Base-by-base conservation (phyloP, 768 basidiomycete species). In the Amanita jacksonii region DNA sequence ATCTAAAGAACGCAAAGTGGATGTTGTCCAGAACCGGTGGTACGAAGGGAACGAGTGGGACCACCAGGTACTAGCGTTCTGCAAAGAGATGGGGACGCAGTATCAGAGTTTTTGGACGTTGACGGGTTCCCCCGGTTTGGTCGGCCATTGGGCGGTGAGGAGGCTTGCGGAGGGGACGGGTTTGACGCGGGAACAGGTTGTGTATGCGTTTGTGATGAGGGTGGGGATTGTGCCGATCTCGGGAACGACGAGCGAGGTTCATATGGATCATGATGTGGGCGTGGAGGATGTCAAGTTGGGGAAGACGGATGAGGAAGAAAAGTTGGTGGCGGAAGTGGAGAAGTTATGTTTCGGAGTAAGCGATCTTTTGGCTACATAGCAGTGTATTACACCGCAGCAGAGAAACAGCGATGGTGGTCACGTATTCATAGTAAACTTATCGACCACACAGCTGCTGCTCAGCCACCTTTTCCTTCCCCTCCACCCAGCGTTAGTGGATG, bases 101-200 rank as follows among this genome's bases (percentile, higher is more conserved):
- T 90, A 89, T 52, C 85, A 90, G 83, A 88, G 51, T 19, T 90
- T 91, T 60, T 90, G 89, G 88, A 90, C 89, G 18, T 62, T 92
- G 18, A 73, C 82, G 1, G 83, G 85, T n/a, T 84, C 85, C 2
- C 81, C 85, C 3, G 64, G 55, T 12, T 63, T 89, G 7, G 63
- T 88, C 4, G 43, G 56, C 3, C 71, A 79, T 54, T 73, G 70
- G 0, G 55, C 63, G 2, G 54, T 82, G 4, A 51, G 59, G 13
- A 50, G 61, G 3, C 61, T 82, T 10, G 73, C 78, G 0, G 47
- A 64, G 13, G 63, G 60, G 18, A 63, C 74, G 19, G 59, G 64
- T 1, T 68, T 76, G 46, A 83, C 85, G 0, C 68, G 75, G 5
- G 73, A 77, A 33, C 85, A 89, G 55, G 70, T 71, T 0, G 56